Evolutionary conservation across 2,329 filamentous ascomycete genomes (phyloP), one percentile per base, ranked within the genome.

Genomic region (Pseudofabraea citricarpa): DNA sequence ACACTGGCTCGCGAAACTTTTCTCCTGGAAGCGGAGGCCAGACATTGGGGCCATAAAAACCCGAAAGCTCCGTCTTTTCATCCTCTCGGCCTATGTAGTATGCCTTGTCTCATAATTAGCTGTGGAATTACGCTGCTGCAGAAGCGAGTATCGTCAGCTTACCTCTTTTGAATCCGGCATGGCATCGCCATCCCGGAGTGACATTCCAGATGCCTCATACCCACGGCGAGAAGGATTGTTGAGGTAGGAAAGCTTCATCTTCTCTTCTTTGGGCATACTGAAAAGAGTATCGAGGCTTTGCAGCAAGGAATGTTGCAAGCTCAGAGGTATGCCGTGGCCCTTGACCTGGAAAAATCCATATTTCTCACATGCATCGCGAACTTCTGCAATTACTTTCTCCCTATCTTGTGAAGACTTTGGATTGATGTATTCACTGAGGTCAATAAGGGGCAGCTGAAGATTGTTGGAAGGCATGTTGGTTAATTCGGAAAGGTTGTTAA

Each of bases 271-370:
- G 0, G 69, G 65, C 5, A 76, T 65, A 3, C 56, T 52, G 51
- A 78, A 77, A 48, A 77, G 62, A n/a, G 55, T 57, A 50, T 66
- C 64, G 15, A 64, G 57, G 2, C 59, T 58, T 12, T 61, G 41
- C 45, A 74, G 59, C 2, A 67, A 60, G 1, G 52, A 52, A 5
- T 62, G 45, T 45, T 69, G 70, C 15, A 69, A 53, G 3, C 54
- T 46, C 4, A 58, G 49, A 2, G 66, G 52, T 3, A 75, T 58
- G 4, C 62, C 56, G 48, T 75, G 71, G 15, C 67, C 67, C 12
- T 62, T 58, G 36, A 76, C 64, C 49, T 74, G 71, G 59, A 77
- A 74, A 56, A 76, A 76, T 6, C 73, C 72, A 37, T 60, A 71
- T 54, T 58, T 65, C 18, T 64, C 55, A 48, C 69, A 72, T 42